Base-by-base conservation (phyloP, 768 basidiomycete genomes). In the Infundibulicybe gibba region DNA sequence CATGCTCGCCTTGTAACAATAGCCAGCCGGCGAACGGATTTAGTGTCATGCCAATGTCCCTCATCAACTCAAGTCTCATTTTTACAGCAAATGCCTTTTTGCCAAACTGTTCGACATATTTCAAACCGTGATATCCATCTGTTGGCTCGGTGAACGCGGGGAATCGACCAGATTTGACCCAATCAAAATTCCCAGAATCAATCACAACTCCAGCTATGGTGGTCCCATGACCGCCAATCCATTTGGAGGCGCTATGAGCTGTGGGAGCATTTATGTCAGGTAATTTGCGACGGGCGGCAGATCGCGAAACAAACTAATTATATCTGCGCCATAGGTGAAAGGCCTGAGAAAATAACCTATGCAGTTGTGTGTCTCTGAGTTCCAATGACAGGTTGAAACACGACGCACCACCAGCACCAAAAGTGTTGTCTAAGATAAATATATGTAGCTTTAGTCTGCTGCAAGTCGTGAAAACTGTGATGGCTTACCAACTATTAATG, bases 141-240 rank as follows among this genome's bases (percentile, higher is more conserved):
- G 49, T 49, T 10, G 39, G 43, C 33, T 37, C 33, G 1, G 50
- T 56, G 40, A 51, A 52, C 15, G 25, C 44, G 6, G 55, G 55
- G 69, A 83, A 83, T 53, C 66, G 69, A 5, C 79, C 76, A 2
- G 75, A 75, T 17, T 63, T 58, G 5, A 64, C 59, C 77, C 77
- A 82, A 63, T 81, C 72, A 47, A 84, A 83, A 30, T 76, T 38
- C n/a, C 35, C 19, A 1, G 69, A 66, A 51, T 86, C 84, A 19
- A 87, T 53, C 21, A 85, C 63, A 13, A 84, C 77, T 33, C 85
- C 85, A 0, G 70, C 83, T 43, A 86, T 77, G 6, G 80, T 82
- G 8, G 80, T 83, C n/a, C 85, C 83, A 42, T 82, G 80, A 0
- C 81, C 80, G 1, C 77, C 78, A 5, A 85, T 79, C 84, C 83